Evolutionary conservation across 2,329 filamentous ascomycete genomes (phyloP).

Genomic region (Fusarium sulawesiense): DNA sequence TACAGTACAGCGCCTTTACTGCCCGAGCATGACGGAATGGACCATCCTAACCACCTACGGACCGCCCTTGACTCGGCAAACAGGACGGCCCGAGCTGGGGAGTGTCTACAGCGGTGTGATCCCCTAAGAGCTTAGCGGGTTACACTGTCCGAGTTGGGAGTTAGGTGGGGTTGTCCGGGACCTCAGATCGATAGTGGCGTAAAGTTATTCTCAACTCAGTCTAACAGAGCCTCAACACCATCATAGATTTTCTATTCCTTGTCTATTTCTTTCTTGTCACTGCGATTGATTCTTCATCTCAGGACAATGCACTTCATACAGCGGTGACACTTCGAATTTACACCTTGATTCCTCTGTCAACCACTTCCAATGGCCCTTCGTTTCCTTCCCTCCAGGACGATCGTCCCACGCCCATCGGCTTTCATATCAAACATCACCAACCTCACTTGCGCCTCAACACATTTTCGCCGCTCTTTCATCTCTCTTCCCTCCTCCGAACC

Average conservation of each 20-base stretch:
- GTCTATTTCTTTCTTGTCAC: background rate
- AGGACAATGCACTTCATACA: constrained; percentile 9
- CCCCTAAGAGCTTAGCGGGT: constrained; percentile 23
- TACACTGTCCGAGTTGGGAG: background rate
- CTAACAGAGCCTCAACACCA: constrained; percentile 42
- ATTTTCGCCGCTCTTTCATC: constrained; percentile 56
- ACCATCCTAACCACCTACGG: background rate
- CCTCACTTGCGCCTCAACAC: constrained; percentile 34
- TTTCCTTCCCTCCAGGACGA: constrained; percentile 17
- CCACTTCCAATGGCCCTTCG: constrained; percentile 35
- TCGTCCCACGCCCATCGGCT: constrained; percentile 27
- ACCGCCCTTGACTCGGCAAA: constrained; percentile 39
- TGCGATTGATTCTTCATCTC: background rate
- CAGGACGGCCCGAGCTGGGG: constrained; percentile 44
- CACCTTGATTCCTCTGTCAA: background rate
- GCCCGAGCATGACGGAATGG: constrained; percentile 44
- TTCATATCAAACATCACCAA: constrained; percentile 30
- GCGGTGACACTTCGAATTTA: background rate
- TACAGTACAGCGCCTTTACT: constrained; percentile 13
- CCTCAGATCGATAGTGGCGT: constrained; percentile 3
- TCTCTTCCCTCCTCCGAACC: constrained; percentile 48
- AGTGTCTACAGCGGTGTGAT: constrained; percentile 24
- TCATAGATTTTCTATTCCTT: constrained; percentile 29
- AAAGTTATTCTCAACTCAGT: constrained; percentile 29
- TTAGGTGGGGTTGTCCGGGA: constrained; percentile 8